phyloP scores from a whole-genome alignment of 768 basidiomycete genomes.

The Amanita phalloides region DNA sequence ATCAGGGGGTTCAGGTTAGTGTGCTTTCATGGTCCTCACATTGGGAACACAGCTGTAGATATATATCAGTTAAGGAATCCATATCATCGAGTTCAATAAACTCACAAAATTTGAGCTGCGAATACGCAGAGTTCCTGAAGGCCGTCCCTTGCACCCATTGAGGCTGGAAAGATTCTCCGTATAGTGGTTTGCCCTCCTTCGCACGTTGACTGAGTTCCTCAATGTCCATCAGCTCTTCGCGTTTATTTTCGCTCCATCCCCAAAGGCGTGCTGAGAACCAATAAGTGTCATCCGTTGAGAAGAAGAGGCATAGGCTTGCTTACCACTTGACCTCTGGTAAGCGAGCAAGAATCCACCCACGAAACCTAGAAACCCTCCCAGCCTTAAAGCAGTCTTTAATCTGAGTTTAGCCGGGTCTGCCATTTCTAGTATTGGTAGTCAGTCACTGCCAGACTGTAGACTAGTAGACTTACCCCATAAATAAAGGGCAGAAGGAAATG shows the following conservation, averaged over 20 bases:
- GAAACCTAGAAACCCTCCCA: conserved; percentile 76
- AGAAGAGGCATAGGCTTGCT: conserved; percentile 21
- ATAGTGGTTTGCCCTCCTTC: conserved; percentile 71
- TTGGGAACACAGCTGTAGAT: conserved; percentile 55
- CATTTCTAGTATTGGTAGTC: conserved; percentile 25
- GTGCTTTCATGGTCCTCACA: conserved; percentile 32
- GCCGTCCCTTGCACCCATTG: conserved; percentile 83
- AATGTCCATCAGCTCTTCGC: conserved; percentile 70
- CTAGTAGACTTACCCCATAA: conserved; percentile 56
- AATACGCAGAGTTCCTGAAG: conserved; percentile 80
- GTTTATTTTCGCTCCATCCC: conserved; percentile 87
- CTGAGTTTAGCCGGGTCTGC: conserved; percentile 32
- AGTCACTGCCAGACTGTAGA: not conserved
- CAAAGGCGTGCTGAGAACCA: conserved; percentile 69
- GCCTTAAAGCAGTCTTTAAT: conserved; percentile 26
- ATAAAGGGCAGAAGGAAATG: conserved; percentile 73
- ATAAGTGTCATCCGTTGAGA: conserved; percentile 3
- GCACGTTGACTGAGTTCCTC: conserved; percentile 70
- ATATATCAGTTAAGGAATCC: conserved; percentile 4
- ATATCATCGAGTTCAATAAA: conserved; percentile 9
- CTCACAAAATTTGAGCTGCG: conserved; percentile 88
- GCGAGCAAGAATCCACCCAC: conserved; percentile 86
- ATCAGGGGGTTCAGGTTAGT: not conserved
- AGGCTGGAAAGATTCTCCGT: conserved; percentile 76
- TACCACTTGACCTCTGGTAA: conserved; percentile 84